Evolutionary conservation across 2,329 filamentous ascomycete genomes (phyloP).

Genomic region (Botrytis sinoallii): DNA sequence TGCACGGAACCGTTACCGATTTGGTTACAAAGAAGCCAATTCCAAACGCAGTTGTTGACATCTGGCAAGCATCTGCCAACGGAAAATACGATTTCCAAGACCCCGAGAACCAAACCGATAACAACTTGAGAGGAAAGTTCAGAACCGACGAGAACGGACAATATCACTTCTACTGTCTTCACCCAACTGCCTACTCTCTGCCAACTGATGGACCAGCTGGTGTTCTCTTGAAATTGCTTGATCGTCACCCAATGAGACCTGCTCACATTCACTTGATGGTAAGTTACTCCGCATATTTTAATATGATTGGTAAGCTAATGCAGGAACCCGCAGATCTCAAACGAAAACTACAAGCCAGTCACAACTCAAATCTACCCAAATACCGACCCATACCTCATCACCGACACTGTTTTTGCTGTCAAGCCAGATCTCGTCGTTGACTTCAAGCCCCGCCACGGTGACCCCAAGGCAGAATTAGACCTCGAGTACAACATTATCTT

Average conservation of each 20-base stretch:
- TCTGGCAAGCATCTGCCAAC: slow-evolving; percentile 63
- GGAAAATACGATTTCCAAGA: slow-evolving; percentile 59
- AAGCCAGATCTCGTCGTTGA: slow-evolving; percentile 49
- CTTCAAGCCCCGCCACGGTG: slow-evolving; percentile 41
- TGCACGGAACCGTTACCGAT: slow-evolving; percentile 56
- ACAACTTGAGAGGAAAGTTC: slow-evolving; percentile 61
- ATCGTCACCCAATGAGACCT: slow-evolving; percentile 55
- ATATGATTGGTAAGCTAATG: neutral
- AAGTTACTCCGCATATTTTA: neutral
- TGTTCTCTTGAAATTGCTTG: slow-evolving; percentile 50
- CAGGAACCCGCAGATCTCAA: slow-evolving; percentile 44
- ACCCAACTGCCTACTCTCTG: slow-evolving; percentile 43
- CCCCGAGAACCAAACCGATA: slow-evolving; percentile 54
- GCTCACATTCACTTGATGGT: slow-evolving; percentile 59
- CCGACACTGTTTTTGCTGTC: slow-evolving; percentile 54
- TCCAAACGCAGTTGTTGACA: slow-evolving; percentile 54
- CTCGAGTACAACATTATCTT: slow-evolving; percentile 39
- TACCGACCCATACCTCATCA: slow-evolving; percentile 57
- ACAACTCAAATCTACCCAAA: slow-evolving; percentile 76
- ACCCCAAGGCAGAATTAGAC: slow-evolving; percentile 37
- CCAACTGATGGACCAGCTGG: slow-evolving; percentile 52
- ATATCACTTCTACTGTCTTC: slow-evolving; percentile 50
- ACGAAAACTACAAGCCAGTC: slow-evolving; percentile 62
- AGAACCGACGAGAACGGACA: slow-evolving; percentile 54
- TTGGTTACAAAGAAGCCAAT: slow-evolving; percentile 28